Evolutionary conservation across 805 yeast species (phyloP), one percentile per base, ranked within the genome.

Genomic region (Candida methanosorbosa): DNA sequence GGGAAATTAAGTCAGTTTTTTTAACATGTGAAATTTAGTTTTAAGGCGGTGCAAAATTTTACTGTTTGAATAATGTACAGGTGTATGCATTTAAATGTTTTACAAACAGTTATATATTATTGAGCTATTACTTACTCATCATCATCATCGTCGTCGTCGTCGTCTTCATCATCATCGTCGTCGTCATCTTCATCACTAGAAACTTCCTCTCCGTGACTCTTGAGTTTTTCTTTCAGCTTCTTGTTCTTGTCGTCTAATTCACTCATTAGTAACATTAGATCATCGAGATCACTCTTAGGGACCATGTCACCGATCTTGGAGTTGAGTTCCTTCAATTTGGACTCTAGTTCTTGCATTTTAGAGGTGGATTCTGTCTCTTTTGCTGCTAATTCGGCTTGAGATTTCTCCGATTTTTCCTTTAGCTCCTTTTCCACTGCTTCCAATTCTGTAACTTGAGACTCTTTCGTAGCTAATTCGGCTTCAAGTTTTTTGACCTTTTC

Each of bases 101-200:
- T n/a, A n/a, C n/a, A n/a, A n/a, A n/a, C n/a, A n/a, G n/a, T n/a
- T n/a, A n/a, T n/a, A n/a, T n/a, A n/a, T n/a, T n/a, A n/a, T n/a
- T n/a, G n/a, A n/a, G n/a, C n/a, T n/a, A n/a, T n/a, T n/a, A n/a
- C n/a, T n/a, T 27, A 20, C 16, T 29, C 31, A 8, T 29, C 31
- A 19, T 29, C 31, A 4, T 32, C 34, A 17, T 25, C 29, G 5
- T 26, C 29, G 20, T 32, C 34, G 14, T 43, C 48, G 9, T 47
- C 47, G 4, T 45, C 54, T 3, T 53, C 58, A 12, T 56, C 63
- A 15, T 59, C 66, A 7, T 66, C 66, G 11, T 60, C 67, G 3
- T 72, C 78, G 1, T 71, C 78, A 4, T 72, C 81, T 18, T 79
- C 87, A 36, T 80, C 90, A 32, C 84, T 75, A 5, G 86, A 77